phyloP scores from a whole-genome alignment of 2,329 filamentous ascomycete genomes.

The Claviceps sp. region DNA sequence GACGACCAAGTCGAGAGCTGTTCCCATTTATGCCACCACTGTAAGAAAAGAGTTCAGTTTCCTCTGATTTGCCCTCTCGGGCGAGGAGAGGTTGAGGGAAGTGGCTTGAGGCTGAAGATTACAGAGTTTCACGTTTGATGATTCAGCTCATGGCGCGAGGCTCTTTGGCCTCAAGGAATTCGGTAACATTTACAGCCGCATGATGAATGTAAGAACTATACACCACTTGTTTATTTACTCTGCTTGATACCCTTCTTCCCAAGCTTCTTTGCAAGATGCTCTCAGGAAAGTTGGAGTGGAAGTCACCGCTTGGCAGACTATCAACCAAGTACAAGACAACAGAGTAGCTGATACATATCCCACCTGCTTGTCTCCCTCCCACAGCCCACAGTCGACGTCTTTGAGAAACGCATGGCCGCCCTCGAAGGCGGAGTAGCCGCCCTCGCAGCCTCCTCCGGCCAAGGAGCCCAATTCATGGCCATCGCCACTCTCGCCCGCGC shows the following conservation, averaged over 20 bases:
- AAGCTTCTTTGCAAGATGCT: background rate
- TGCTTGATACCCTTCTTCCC: background rate
- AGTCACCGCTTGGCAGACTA: no score
- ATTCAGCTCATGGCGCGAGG: constrained; percentile 87
- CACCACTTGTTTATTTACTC: background rate
- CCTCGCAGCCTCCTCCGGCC: constrained; percentile 72
- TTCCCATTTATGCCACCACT: constrained; percentile 93
- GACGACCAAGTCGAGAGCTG: constrained; percentile 73
- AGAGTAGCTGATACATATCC: background rate
- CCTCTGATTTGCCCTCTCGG: no score
- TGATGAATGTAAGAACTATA: constrained; percentile 62
- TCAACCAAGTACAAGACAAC: background rate
- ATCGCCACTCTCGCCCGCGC: constrained; percentile 71
- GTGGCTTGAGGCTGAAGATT: background rate
- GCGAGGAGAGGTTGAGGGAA: background rate
- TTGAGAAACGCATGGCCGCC: constrained; percentile 92
- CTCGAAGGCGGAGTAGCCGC: constrained; percentile 85
- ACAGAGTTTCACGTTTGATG: constrained; percentile 84
- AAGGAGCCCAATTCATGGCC: constrained; percentile 85
- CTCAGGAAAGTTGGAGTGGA: no score
- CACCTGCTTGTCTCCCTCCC: constrained; percentile 17
- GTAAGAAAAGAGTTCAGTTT: constrained; percentile 17
- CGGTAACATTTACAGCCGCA: constrained; percentile 95
- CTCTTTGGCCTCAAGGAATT: constrained; percentile 95
- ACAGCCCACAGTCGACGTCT: constrained; percentile 83